phyloP scores from a whole-genome alignment of 1,284 basidiomycete genomes.

The Ceratobasidium sp. region DNA sequence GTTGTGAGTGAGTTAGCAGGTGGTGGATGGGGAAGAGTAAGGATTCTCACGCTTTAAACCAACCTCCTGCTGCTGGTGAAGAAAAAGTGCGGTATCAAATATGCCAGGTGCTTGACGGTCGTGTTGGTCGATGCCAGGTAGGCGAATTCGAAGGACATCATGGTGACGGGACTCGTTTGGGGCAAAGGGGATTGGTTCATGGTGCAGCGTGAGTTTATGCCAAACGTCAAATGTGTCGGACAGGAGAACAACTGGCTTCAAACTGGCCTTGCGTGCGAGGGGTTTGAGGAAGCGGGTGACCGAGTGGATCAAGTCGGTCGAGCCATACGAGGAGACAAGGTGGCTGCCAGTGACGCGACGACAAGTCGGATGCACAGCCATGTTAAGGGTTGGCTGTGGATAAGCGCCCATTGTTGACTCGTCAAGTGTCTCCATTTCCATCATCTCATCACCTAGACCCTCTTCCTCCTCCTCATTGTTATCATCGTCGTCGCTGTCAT shows the following conservation, averaged over 20 bases:
- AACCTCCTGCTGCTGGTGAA: background rate
- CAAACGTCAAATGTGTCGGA: slow-evolving; percentile 17
- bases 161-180: background rate
- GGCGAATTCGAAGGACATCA: slow-evolving; percentile 12
- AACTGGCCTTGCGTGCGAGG: background rate
- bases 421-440: background rate
- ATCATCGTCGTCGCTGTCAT: background rate
- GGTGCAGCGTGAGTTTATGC: slow-evolving; percentile 1
- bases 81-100: slow-evolving; percentile 19
- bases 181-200: background rate
- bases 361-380: slow-evolving; percentile 8
- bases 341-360: background rate
- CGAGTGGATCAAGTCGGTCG: slow-evolving; percentile 4
- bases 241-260: background rate
- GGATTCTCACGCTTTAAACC: background rate
- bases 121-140: background rate
- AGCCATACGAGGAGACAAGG: slow-evolving; percentile 3
- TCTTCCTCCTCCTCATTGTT: background rate
- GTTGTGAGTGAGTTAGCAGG: background rate
- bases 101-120: background rate
- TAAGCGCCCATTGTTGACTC: background rate
- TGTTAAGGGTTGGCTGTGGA: slow-evolving; percentile 15
- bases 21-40: background rate
- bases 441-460: too few species aligned
- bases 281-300: slow-evolving; percentile 18